Base-by-base conservation (phyloP, 2,329 filamentous ascomycete genomes). In the Sporothrix pseudoabietina region DNA sequence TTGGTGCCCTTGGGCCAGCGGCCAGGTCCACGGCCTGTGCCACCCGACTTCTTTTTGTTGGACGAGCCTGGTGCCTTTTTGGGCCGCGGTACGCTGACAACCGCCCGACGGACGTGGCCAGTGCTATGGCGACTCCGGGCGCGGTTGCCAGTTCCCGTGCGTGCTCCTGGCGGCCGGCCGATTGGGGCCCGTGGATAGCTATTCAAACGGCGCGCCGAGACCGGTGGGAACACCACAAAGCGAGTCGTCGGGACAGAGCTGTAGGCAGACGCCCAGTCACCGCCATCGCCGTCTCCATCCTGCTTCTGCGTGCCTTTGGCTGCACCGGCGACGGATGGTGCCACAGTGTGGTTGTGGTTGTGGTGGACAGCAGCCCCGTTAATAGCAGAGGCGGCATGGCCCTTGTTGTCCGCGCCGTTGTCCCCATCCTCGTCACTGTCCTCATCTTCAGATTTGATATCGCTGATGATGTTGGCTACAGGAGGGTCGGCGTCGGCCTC, bases 171-270 rank as follows among this genome's bases (percentile, higher is more conserved):
- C 3, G 84, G 80, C 26, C 85, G 82, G 54, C 80, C 79, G 2
- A 84, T 81, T 8, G 80, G 82, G 26, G 81, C 79, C 26, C 86
- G 83, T 12, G 83, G 79, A 19, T 86, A 83, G 61, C 66, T 39
- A 12, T 85, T 85, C 19, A 81, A 79, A 7, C 87, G 84, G 30
- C 87, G 85, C 70, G 83, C 82, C 12, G 82, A 83, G 9, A 92
- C 82, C 0, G 91, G 88, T 9, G 93, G 93, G 78, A 92, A 95
- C 55, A 96, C 89, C 77, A 94, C 91, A 80, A 94, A 97, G 47
- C 93, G 88, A 1, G 85, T 89, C 0, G 89, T 84, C 2, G 92
- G 92, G 35, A 96, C 91, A 66, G 83, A 81, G 16, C 82, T 82
- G 78, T 90, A 89, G 1, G 83, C 79, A 3, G 79, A 77, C 12